Percentiles rank a stretch among this genome's conserved stretches.
These are phyloP conservation scores for Neonectria coccinea DNA, from an alignment of 2,329 filamentous ascomycete species.

Conservation along the genomic window DNA sequence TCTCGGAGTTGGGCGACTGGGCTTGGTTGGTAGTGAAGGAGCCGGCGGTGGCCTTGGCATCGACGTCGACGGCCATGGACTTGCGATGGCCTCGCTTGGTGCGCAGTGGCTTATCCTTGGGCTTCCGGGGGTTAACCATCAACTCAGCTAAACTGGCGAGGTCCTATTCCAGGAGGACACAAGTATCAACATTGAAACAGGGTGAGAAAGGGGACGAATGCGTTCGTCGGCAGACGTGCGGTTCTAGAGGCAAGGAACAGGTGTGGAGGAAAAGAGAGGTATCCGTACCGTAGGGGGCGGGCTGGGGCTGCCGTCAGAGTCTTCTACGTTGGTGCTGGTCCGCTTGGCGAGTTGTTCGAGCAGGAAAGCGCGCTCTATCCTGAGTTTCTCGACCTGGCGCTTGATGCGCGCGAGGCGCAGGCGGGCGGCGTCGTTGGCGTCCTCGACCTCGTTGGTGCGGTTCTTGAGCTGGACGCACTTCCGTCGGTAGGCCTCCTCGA, in stretches of 20 bases:
- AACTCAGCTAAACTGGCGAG: slow-evolving; percentile 48
- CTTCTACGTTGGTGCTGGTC: slow-evolving; percentile 79
- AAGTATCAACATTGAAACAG: slow-evolving; percentile 50
- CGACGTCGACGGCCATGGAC: slow-evolving; percentile 60
- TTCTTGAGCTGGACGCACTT: slow-evolving; percentile 97
- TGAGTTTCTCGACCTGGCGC: slow-evolving; percentile 90
- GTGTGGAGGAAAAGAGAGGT: slow-evolving; percentile 22
- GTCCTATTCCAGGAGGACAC: slow-evolving; percentile 50
- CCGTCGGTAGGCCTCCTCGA: slow-evolving; percentile 94
- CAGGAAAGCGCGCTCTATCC: slow-evolving; percentile 83
- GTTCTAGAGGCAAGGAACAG: slow-evolving; percentile 34
- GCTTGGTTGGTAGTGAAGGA: slow-evolving; percentile 63
- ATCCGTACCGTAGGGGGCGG: slow-evolving; percentile 79
- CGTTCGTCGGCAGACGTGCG: slow-evolving; percentile 30
- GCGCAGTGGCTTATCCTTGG: slow-evolving; percentile 81
- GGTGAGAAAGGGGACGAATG: slow-evolving; percentile 32
- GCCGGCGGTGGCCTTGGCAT: slow-evolving; percentile 55
- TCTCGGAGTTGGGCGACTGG: slow-evolving; percentile 62
- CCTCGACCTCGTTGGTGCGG: slow-evolving; percentile 90
- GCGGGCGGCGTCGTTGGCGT: slow-evolving; percentile 86
- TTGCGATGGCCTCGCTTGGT: slow-evolving; percentile 79
- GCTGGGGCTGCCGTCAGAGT: slow-evolving; percentile 82
- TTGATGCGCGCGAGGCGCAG: slow-evolving; percentile 83
- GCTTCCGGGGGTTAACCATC: slow-evolving; percentile 62
- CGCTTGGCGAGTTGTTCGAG: slow-evolving; percentile 79